Base-by-base conservation (phyloP, 2,329 filamentous ascomycete species). In the Curvularia hawaiiensis region DNA sequence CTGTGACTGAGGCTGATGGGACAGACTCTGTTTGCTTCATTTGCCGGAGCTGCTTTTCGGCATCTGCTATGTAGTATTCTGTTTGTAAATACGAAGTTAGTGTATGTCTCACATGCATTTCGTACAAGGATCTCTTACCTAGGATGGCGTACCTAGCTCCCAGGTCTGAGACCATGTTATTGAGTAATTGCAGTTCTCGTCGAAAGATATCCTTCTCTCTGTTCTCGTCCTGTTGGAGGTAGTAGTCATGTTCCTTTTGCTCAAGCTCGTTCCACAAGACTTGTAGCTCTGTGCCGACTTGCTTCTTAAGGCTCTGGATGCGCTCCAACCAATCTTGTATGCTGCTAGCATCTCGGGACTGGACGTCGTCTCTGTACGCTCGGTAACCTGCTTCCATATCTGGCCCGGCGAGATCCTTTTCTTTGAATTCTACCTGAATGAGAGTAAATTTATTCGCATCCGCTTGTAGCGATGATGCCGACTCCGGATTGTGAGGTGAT, bases 161-260 rank as follows among this genome's bases (percentile, higher is more conserved):
- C 22, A 60, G 41, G 11, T 61, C 48, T 1, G 38, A 49, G 1
- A 52, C 53, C 20, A 67, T 50, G 22, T 53, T 62, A 49, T 65
- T 64, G 7, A 68, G 64, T 4, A 68, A 18, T 28, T 67, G 64
- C 7, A 68, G 46, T 30, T 64, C 62, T 8, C 61, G 56, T 14
- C 60, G 59, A 14, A 58, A 22, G 1, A 61, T 30, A 5, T 66
- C 61, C 28, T 66, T 66, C 14, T 63, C 60, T 1, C 50, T 33
- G 4, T 62, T 54, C 24, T 66, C 60, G 3, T 59, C 43, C 7
- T 35, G 20, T 18, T 63, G 10, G 1, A 54, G 45, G 56, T 68
- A 66, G 24, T 66, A 61, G 8, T 52, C 44, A 8, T 64, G 22
- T 54, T 70, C 68, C 41, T 60, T 68, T 18, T 53, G 31, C 12